Evolutionary conservation across 73 alveolate species (phyloP).

Genomic region (Blepharisma japonicum): DNA sequence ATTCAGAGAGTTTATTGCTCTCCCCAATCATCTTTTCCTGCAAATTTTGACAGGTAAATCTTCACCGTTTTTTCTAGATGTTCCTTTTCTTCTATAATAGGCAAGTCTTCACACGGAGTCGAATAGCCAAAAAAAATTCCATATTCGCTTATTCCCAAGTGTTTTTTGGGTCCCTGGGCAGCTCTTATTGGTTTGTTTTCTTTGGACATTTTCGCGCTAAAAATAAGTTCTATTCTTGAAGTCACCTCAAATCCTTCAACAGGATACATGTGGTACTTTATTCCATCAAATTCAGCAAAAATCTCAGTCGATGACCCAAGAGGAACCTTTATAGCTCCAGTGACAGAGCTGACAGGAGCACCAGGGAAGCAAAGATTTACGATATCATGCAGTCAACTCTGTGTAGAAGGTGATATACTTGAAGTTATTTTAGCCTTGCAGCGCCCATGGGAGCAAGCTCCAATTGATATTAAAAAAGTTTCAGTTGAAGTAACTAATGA

Average conservation of each 20-base stretch:
- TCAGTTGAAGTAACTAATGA: neutral
- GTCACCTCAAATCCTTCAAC: constrained; percentile 8
- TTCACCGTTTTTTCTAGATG: no score
- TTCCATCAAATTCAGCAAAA: neutral
- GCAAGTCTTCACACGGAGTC: no score
- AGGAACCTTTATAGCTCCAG: neutral
- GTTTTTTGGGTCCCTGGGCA: no score
- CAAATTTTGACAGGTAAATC: no score
- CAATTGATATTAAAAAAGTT: neutral
- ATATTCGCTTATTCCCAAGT: no score
- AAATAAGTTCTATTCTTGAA: no score
- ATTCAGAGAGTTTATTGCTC: no score
- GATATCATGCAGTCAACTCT: neutral
- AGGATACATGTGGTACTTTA: neutral
- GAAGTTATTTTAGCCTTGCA: neutral
- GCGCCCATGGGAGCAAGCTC: constrained; percentile 4
- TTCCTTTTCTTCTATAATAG: no score
- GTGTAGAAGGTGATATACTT: neutral
- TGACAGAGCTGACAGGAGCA: neutral
- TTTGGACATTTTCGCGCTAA: no score
- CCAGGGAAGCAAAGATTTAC: constrained; percentile 8
- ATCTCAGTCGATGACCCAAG: neutral
- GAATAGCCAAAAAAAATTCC: no score
- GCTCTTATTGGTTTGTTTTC: no score
- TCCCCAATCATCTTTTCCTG: no score